Base-by-base conservation (phyloP, 2,329 filamentous ascomycete genomes). In the Helotiales sp. region DNA sequence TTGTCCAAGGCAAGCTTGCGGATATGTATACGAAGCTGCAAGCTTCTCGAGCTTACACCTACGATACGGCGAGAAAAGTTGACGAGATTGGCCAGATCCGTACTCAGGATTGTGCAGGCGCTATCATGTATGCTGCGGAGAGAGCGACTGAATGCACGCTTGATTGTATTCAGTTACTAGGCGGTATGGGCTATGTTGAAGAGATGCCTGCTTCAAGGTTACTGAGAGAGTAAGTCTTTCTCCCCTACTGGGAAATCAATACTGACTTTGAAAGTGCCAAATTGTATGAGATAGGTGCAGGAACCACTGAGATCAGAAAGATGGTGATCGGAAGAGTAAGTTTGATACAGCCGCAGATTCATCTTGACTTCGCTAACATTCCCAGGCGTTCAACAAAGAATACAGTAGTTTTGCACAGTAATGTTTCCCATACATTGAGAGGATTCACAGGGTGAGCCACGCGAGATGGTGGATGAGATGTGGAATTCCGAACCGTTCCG, bases 1-100 rank as follows among this genome's bases (percentile, higher is more conserved):
- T 98, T 70, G 86, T 98, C 24, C 96, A 98, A 80, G 95, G 92
- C 65, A 95, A 94, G 77, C 85, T 98, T 54, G 93, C 96, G 64
- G 94, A 98, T 79, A 97, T 99, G 94, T 96, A 98, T 81, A 97
- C 93, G 57, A 97, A 97, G 80, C 87, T 96, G 67, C 90, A 92
- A 75, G 93, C 92, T 11, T 89, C 91, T 17, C 84, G 89, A n/a
- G 87, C 93, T 2, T 97, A 97, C 80, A 98, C 95, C 0, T 97
- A 97, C 77, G 82, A 85, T 43, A 94, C 94, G 0, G 96, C 96
- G 2, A 85, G 86, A 55, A 85, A 86, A 1, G 91, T 97, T 22
- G 95, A 97, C 74, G 92, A 95, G 78, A 82, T 87, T 13, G 90
- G 89, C 11, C 69, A 83, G 1, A 90, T 97, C 73, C 85, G 86